Conservation (phyloP, 805 yeast genomes). For the Candida ipomoeae region DNA sequence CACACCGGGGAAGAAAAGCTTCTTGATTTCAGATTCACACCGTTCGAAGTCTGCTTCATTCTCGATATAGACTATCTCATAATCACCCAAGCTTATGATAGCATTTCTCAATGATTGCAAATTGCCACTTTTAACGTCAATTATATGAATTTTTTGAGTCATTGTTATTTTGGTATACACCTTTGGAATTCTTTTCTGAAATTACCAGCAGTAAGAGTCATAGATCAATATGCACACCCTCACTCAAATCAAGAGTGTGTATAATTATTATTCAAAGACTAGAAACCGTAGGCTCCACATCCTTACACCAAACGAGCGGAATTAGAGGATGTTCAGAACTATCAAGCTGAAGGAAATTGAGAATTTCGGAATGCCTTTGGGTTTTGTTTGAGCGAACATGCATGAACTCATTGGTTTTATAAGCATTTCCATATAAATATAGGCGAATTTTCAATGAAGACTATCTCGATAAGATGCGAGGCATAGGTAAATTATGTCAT, state of each 20-base stretch:
- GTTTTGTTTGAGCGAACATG: no score
- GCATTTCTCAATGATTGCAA: slow-evolving; percentile 87
- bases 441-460: not conserved
- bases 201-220: slow-evolving; percentile 5
- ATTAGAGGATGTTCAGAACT: not conserved
- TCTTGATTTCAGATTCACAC: slow-evolving; percentile 41
- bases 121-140: slow-evolving; percentile 94
- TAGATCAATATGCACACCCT: not conserved
- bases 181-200: not conserved
- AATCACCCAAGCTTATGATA: slow-evolving; percentile 66
- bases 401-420: not conserved
- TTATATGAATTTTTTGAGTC: slow-evolving; percentile 51
- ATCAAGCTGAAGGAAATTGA: not conserved
- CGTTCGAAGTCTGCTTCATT: slow-evolving; percentile 51
- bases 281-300: not conserved
- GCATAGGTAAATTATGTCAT: not conserved
- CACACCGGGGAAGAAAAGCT: slow-evolving; percentile 88
- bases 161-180: slow-evolving; percentile 7
- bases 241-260: not conserved
- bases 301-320: not conserved
- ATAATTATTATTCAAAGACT: not conserved
- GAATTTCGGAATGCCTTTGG: not conserved
- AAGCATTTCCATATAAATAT: not conserved
- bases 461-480: not conserved
- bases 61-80: slow-evolving; percentile 57